Percentiles rank a stretch among this genome's conserved stretches.
Conservation (phyloP, 345 rosid species). For the Sonneratia caseolaris region DNA sequence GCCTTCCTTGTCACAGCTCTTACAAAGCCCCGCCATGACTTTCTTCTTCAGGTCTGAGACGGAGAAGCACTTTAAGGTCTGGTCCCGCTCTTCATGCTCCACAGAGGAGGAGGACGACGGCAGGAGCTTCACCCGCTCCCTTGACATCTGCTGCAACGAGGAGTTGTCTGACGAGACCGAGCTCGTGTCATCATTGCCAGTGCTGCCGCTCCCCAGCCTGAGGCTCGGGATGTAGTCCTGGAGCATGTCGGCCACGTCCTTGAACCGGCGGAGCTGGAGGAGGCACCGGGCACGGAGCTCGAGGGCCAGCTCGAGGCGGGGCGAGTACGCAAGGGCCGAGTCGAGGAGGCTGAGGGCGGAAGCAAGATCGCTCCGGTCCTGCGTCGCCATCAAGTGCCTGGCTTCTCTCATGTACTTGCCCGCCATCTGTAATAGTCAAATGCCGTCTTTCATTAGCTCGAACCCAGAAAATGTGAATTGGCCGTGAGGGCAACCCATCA, state of each 20-base stretch:
- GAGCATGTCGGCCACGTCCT: conserved; percentile 80
- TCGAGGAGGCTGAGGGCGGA: conserved; percentile 69
- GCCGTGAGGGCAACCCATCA: too few species aligned
- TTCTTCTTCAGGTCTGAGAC: conserved; percentile 35
- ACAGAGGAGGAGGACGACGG: conserved; percentile 6
- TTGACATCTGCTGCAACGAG: conserved; percentile 32
- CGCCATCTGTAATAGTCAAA: conserved; percentile 35
- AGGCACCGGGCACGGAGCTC: conserved; percentile 76
- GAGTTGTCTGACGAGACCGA: conserved; percentile 29
- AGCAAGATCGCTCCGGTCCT: conserved; percentile 50
- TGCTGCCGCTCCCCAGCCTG: conserved; percentile 11
- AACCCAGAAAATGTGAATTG: too few species aligned
- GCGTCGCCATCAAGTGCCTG: conserved; percentile 48
- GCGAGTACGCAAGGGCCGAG: conserved; percentile 63
- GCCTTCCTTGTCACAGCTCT: conserved; percentile 40
- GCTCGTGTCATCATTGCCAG: conserved; percentile 14
- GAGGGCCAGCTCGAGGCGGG: conserved; percentile 67
- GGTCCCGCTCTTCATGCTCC: conserved; percentile 9
- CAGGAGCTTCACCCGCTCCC: conserved; percentile 58
- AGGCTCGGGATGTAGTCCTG: conserved; percentile 84
- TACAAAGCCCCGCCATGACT: conserved; percentile 37
- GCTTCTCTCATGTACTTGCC: conserved; percentile 75
- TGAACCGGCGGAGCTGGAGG: conserved; percentile 56
- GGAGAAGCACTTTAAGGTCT: conserved; percentile 33
- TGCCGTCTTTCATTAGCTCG: too few species aligned